These are phyloP conservation scores for Ascochyta lentis DNA, from an alignment of 2,329 filamentous ascomycete genomes.

Conservation along the genomic window DNA sequence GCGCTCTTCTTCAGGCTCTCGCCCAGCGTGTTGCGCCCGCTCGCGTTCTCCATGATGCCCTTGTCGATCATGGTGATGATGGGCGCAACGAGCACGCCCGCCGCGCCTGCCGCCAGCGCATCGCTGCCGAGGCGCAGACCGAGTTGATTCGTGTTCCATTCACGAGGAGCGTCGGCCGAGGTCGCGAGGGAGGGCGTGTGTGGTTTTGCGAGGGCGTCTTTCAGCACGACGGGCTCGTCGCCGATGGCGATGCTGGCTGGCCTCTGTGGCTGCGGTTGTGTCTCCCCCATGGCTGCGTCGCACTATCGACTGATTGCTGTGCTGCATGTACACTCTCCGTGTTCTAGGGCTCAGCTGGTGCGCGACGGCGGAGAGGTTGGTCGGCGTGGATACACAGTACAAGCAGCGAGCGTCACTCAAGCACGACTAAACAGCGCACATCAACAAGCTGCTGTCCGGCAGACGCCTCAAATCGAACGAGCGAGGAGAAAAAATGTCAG, in stretches of 20 bases:
- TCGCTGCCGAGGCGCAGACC: conserved; percentile 72
- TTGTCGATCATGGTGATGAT: conserved; percentile 85
- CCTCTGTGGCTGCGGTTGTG: conserved; percentile 5
- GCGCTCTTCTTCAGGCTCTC: conserved; percentile 67
- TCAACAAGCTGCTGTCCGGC: no score
- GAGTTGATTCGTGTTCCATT: conserved; percentile 80
- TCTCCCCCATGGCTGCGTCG: conserved; percentile 43
- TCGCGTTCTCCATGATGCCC: conserved; percentile 83
- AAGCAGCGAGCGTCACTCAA: no score
- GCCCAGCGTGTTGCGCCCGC: conserved; percentile 67
- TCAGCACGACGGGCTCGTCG: conserved; percentile 11
- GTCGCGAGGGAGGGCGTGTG: background rate
- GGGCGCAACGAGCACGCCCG: conserved; percentile 79
- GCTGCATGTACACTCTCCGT: conserved; percentile 35
- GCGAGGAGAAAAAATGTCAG: background rate
- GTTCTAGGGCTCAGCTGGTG: background rate
- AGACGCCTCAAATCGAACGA: no score
- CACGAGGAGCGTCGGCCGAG: background rate
- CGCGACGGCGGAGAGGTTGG: background rate
- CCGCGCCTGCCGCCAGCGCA: conserved; percentile 70
- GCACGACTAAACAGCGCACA: no score
- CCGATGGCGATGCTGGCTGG: background rate
- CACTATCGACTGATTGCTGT: conserved; percentile 33
- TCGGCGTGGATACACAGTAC: no score
- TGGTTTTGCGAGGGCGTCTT: background rate